phyloP scores from a whole-genome alignment of 2,329 filamentous ascomycete species.

The Nothophoma quercina region DNA sequence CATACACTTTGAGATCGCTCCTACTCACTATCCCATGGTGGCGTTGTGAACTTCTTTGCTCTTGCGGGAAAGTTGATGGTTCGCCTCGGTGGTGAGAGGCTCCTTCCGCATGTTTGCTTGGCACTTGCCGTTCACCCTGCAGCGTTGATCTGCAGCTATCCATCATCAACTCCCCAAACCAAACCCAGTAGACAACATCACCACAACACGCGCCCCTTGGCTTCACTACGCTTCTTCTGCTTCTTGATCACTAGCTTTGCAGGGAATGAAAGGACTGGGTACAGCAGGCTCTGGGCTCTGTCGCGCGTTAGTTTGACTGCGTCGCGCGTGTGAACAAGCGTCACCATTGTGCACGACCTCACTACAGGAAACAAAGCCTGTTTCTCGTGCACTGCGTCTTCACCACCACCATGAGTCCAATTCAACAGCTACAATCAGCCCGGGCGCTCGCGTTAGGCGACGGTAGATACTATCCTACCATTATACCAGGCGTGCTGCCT shows the following conservation, averaged over 20 bases:
- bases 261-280: slow-evolving; percentile 39
- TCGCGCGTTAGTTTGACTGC: slow-evolving; percentile 41
- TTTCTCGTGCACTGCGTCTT: slow-evolving; percentile 27
- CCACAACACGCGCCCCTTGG: slow-evolving; percentile 25
- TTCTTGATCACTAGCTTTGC: slow-evolving; percentile 28
- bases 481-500: slow-evolving; percentile 91
- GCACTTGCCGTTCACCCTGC: slow-evolving; percentile 14
- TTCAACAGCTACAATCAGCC: slow-evolving; percentile 87
- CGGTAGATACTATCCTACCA: slow-evolving; percentile 86
- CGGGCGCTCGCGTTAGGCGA: slow-evolving; percentile 89
- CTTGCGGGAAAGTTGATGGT: slow-evolving; percentile 26
- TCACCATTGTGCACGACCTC: slow-evolving; percentile 23
- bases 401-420: slow-evolving; percentile 39
- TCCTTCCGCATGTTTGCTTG: slow-evolving; percentile 21
- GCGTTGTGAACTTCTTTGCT: slow-evolving; percentile 26
- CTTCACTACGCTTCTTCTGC: slow-evolving; percentile 36
- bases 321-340: slow-evolving; percentile 42
- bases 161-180: slow-evolving; percentile 5
- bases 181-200: slow-evolving; percentile 29
- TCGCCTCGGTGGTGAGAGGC: slow-evolving; percentile 33
- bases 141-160: slow-evolving; percentile 10
- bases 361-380: slow-evolving; percentile 36
- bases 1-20: not conserved
- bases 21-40: slow-evolving; percentile 48
- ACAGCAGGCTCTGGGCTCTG: slow-evolving; percentile 36